Percentiles rank a stretch among this genome's conserved stretches.
Conservation (phyloP, 108 stramenopile species). For the Nitzschia sp. region DNA sequence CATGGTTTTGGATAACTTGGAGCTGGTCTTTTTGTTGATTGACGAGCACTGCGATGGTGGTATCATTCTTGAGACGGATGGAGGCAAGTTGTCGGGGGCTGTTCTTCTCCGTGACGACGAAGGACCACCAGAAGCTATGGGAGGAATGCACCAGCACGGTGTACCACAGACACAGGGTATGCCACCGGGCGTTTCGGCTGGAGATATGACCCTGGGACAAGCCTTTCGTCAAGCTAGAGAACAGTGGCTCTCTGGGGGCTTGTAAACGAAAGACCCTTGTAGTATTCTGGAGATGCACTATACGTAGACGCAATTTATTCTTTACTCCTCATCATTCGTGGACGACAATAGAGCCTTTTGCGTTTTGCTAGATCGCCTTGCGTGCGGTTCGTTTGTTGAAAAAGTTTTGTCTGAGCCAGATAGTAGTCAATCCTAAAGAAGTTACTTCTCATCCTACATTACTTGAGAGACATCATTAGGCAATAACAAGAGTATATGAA, state of each 20-base stretch:
- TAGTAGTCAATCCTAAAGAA: too few relatives aligned
- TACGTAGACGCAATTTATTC: too few relatives aligned
- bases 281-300: too few relatives aligned
- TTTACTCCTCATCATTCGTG: too few relatives aligned
- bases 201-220: constrained; percentile 87
- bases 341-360: too few relatives aligned
- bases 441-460: too few relatives aligned
- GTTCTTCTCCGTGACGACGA: constrained; percentile 80
- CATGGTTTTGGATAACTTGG: constrained; percentile 88
- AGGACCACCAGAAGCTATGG: constrained; percentile 20
- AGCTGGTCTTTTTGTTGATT: constrained; percentile 85
- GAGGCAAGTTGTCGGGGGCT: constrained; percentile 66
- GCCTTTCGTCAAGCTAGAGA: constrained; percentile 81
- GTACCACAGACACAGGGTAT: constrained; percentile 46
- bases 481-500: too few relatives aligned
- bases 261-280: constrained; percentile 12
- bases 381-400: too few relatives aligned
- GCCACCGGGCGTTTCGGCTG: constrained; percentile 51
- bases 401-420: too few relatives aligned
- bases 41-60: constrained; percentile 90
- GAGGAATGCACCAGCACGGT: constrained; percentile 14
- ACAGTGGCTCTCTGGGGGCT: constrained; percentile 40
- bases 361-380: too few relatives aligned
- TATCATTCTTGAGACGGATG: constrained; percentile 81
- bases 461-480: too few relatives aligned